Conservation (phyloP, 352 stramenopile species). For the Saprolegnia diclina region DNA sequence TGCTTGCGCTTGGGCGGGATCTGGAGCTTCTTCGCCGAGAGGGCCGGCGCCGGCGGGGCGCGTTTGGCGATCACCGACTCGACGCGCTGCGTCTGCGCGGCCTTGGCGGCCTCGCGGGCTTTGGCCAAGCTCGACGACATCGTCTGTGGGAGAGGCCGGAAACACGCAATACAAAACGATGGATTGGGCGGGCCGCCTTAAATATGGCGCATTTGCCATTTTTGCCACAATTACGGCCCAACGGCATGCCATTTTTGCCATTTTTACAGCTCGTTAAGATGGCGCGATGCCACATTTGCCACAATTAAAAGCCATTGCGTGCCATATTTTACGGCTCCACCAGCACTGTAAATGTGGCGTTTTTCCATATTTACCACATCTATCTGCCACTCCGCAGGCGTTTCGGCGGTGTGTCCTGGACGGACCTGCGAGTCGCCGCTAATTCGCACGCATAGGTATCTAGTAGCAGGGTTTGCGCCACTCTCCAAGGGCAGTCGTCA, state of each 20-base stretch:
- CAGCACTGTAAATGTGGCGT: background rate
- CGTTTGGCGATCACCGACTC: background rate
- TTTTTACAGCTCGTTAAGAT: background rate
- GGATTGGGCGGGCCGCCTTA: background rate
- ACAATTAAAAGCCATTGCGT: background rate
- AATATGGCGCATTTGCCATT: background rate
- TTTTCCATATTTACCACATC: background rate
- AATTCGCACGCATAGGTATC: too few relatives aligned
- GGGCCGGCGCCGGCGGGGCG: background rate
- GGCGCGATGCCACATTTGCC: background rate
- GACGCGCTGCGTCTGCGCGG: slow-evolving; percentile 11
- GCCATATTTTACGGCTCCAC: too few relatives aligned
- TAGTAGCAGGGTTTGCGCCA: too few relatives aligned
- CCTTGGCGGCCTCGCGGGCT: background rate
- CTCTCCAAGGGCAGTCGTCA: too few relatives aligned
- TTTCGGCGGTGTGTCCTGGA: too few relatives aligned
- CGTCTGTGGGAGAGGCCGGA: background rate
- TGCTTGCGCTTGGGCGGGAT: slow-evolving; percentile 16
- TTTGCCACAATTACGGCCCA: background rate
- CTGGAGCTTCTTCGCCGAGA: background rate
- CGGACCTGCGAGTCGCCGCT: too few relatives aligned
- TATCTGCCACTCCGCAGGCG: background rate
- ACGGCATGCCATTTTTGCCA: background rate
- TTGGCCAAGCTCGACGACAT: background rate
- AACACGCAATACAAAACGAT: slow-evolving; percentile 12